Evolutionary conservation across 768 basidiomycete species (phyloP).

Genomic region (Pleurotus tuber-regium): DNA sequence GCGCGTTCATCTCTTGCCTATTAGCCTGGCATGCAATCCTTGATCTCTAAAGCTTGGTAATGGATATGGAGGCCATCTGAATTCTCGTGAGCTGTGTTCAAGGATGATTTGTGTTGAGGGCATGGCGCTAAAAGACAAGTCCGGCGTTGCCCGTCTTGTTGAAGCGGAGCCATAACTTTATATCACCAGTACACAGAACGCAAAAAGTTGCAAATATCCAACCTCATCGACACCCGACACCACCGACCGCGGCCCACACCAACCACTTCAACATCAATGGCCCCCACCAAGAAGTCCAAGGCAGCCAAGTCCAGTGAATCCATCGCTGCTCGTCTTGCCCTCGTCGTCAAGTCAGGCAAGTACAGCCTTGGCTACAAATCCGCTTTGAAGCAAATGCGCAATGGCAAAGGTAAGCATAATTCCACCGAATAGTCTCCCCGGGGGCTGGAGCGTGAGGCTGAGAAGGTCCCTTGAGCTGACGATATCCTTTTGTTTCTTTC

Average conservation of each 20-base stretch:
- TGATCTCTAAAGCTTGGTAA: too few species aligned
- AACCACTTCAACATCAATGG: constrained; percentile 51
- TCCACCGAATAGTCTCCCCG: constrained; percentile 44
- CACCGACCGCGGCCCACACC: neutral
- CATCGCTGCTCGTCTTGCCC: constrained; percentile 86
- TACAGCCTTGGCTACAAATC: constrained; percentile 98
- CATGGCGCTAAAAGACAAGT: too few species aligned
- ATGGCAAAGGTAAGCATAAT: constrained; percentile 83
- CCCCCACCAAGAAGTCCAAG: constrained; percentile 95
- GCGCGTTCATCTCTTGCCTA: too few species aligned
- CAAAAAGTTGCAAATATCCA: neutral
- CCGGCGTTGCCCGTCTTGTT: neutral
- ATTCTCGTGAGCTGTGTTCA: too few species aligned
- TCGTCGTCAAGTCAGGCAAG: constrained; percentile 99
- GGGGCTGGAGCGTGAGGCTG: constrained; percentile 98
- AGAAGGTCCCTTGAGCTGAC: constrained; percentile 96
- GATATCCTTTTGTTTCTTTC: constrained; percentile 20
- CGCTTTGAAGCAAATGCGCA: constrained; percentile 97
- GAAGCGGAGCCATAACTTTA: constrained; percentile 2
- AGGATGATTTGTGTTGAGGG: too few species aligned
- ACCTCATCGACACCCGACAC: neutral
- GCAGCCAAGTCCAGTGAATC: constrained; percentile 91
- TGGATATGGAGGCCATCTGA: too few species aligned
- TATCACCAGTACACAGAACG: neutral
- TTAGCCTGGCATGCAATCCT: too few species aligned